A percentile compares a stretch with the other conserved stretches of the same genome.
Conservation (phyloP, 805 yeast genomes). For the Myxozyma kluyveri region DNA sequence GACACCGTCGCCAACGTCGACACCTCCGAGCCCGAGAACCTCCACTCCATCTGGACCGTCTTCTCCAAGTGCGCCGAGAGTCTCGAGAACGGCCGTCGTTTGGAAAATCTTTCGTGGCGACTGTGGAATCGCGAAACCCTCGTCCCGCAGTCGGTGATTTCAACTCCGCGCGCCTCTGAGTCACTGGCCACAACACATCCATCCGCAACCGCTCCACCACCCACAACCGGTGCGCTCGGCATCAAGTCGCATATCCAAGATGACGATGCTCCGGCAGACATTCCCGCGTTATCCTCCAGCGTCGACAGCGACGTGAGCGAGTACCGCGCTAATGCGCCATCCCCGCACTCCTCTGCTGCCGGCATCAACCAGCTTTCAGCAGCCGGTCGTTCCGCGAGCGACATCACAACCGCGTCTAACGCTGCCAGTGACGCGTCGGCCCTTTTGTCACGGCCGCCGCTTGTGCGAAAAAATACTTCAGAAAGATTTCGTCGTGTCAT, state of each 20-base stretch:
- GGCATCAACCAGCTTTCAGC: too few relatives aligned
- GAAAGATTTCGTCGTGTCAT: constrained; percentile 33
- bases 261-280: not conserved
- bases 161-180: constrained; percentile 1
- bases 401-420: too few relatives aligned
- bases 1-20: constrained; percentile 30
- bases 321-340: not conserved
- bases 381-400: too few relatives aligned
- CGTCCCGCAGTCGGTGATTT: not conserved
- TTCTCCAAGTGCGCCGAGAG: constrained; percentile 40
- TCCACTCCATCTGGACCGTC: constrained; percentile 38
- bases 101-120: constrained; percentile 43
- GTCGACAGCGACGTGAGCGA: constrained; percentile 15
- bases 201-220: not conserved
- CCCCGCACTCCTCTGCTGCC: not conserved
- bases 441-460: not conserved
- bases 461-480: constrained; percentile 16
- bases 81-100: constrained; percentile 40
- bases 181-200: constrained; percentile 1
- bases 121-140: constrained; percentile 38
- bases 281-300: constrained; percentile 15
- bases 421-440: constrained; percentile 7
- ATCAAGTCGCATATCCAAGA: too few relatives aligned
- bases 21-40: constrained; percentile 32
- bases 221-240: too few relatives aligned